Base-by-base conservation (phyloP, 345 rosid species). In the Populus pruinosa region DNA sequence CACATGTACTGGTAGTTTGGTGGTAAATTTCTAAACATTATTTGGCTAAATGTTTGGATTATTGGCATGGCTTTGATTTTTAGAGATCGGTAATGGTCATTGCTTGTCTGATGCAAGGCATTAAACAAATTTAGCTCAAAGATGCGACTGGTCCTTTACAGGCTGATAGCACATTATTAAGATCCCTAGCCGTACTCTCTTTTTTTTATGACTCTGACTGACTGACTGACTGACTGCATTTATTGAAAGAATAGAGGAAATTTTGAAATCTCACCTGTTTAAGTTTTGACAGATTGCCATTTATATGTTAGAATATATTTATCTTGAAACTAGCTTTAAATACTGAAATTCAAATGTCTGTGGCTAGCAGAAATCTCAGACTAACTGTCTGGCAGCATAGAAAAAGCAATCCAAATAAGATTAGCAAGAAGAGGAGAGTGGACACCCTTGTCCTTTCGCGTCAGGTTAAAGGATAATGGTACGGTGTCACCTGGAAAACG, bases 381-480 rank as follows among this genome's bases (percentile, higher is more conserved):
- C 62, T 2, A 2, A 3, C 16, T 23, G 64, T 25, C 6, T 3
- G 23, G 64, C 47, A 59, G 29, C 16, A 5, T 59, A 10, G 16
- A 59, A 59, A 23, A 59, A 50, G 49, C 6, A 14, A 2, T 1
- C 36, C 20, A 31, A 9, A 16, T 8, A 13, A 17, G 23, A 73
- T 38, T 1, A 14, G n/a, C 13, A n/a, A 76, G 70, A n/a, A 12
- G 43, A 1, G 29, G 29, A 25, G 29, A n/a, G 64, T 0, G 27
- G 66, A 35, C 8, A 10, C 21, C 56, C 13, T 25, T 55, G 68
- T 69, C 56, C 56, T 76, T 69, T 76, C 12, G 68, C 68, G 50
- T 20, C 35, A 21, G 43, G 72, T 63, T 69, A 61, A 35, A 73
- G 72, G 55, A 17, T 23, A 25, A 39, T 66, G 80, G 23, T 63